These are phyloP conservation scores for Simmondsia chinensis DNA, from an alignment of 148 eudicot species.

Conservation along the genomic window DNA sequence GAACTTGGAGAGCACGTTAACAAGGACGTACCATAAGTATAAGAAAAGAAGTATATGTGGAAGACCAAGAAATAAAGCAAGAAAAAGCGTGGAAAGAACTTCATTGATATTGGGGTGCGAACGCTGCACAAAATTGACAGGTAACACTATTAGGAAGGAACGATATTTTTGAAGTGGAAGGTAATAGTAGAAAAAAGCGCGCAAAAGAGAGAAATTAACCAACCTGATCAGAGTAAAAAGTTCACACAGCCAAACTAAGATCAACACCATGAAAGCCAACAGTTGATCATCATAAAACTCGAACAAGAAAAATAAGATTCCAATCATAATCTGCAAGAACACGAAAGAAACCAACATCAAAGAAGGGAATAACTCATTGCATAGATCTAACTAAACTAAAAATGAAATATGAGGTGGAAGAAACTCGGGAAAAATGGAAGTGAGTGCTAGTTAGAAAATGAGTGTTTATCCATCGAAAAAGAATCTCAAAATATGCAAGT, in stretches of 20 bases:
- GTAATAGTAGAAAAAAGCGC: too few relatives aligned
- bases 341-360: constrained; percentile 2
- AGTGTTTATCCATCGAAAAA: too few relatives aligned
- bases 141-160: too few relatives aligned
- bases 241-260: constrained; percentile 97
- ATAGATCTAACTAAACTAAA: neutral
- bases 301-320: constrained; percentile 89
- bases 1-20: too few relatives aligned
- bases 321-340: constrained; percentile 89
- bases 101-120: constrained; percentile 97
- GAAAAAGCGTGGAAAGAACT: constrained; percentile 98
- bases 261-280: constrained; percentile 96
- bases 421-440: neutral
- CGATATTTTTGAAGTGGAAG: too few relatives aligned
- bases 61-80: constrained; percentile 92
- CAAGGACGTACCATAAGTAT: constrained; percentile 63
- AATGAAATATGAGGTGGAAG: neutral
- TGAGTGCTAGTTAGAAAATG: too few relatives aligned
- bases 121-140: constrained; percentile 59
- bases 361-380: neutral
- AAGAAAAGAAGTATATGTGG: constrained; percentile 94
- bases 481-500: too few relatives aligned
- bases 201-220: constrained; percentile 10
- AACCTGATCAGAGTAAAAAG: constrained; percentile 95
- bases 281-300: constrained; percentile 98